These are phyloP conservation scores for Stemphylium beticola DNA, from an alignment of 2,329 filamentous ascomycete genomes.

Conservation along the genomic window DNA sequence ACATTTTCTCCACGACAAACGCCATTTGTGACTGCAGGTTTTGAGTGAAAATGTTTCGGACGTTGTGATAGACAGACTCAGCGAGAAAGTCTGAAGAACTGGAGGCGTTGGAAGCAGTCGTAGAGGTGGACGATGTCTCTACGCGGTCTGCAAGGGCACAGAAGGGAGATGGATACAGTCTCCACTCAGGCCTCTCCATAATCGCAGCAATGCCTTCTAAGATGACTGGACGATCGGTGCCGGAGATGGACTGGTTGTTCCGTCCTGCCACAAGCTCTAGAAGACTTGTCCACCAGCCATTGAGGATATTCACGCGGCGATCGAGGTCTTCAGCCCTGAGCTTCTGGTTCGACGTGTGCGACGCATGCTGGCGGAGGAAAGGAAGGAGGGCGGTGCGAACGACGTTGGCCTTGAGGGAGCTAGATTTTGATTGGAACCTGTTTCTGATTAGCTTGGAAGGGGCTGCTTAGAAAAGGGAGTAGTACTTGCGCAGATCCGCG, in stretches of 20 bases:
- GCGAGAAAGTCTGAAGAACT: conserved; percentile 71
- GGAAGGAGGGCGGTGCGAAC: conserved; percentile 75
- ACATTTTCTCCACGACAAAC: conserved; percentile 89
- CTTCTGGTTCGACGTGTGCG: conserved; percentile 68
- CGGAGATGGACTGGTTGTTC: conserved; percentile 77
- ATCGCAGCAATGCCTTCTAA: conserved; percentile 79
- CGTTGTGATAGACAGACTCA: conserved; percentile 83
- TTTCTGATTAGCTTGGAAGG: conserved; percentile 9
- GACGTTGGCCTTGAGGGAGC: conserved; percentile 74
- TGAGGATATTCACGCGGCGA: conserved; percentile 76
- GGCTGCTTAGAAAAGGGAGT: not conserved
- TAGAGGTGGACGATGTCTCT: conserved; percentile 52
- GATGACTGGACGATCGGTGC: conserved; percentile 80
- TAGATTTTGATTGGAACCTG: conserved; percentile 75
- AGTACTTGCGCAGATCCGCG: conserved; percentile 70
- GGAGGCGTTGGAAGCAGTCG: conserved; percentile 63
- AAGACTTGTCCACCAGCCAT: conserved; percentile 88
- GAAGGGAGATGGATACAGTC: conserved; percentile 71
- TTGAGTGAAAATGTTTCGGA: conserved; percentile 83
- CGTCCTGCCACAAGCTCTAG: conserved; percentile 81
- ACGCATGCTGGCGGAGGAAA: conserved; percentile 74
- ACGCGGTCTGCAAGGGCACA: conserved; percentile 66
- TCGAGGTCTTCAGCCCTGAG: conserved; percentile 84
- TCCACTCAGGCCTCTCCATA: conserved; percentile 91
- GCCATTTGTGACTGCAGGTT: conserved; percentile 84